Conservation (phyloP, 768 basidiomycete species). For the Lactarius tabidus region DNA sequence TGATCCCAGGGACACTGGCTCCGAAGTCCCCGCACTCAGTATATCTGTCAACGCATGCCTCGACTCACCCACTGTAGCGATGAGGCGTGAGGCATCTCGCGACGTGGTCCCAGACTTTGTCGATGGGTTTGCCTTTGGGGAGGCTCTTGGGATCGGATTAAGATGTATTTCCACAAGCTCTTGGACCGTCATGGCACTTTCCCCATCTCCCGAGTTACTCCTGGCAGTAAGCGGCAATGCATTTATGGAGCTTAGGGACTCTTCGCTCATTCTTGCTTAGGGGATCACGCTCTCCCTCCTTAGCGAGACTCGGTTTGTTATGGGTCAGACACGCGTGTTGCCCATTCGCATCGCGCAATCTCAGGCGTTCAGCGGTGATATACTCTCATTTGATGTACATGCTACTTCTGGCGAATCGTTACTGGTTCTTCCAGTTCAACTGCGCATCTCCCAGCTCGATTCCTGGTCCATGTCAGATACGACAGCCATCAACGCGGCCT, state of each 20-base stretch:
- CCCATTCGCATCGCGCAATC: constrained; percentile 49
- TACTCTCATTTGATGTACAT: constrained; percentile 39
- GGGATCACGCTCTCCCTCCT: constrained; percentile 6
- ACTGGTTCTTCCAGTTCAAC: constrained; percentile 33
- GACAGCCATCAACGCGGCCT: constrained; percentile 47
- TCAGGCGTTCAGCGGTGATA: constrained; percentile 35
- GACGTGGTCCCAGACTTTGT: constrained; percentile 66
- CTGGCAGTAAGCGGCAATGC: constrained; percentile 22
- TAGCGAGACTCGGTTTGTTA: constrained; percentile 3
- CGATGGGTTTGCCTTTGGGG: constrained; percentile 70
- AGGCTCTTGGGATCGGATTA: constrained; percentile 61
- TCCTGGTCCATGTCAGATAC: constrained; percentile 36
- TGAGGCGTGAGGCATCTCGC: constrained; percentile 47
- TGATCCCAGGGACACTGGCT: constrained; percentile 49
- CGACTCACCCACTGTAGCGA: constrained; percentile 31
- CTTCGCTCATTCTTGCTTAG: constrained; percentile 11
- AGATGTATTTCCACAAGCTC: constrained; percentile 43
- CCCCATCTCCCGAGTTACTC: constrained; percentile 21
- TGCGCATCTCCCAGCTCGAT: constrained; percentile 46
- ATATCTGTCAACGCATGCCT: constrained; percentile 45
- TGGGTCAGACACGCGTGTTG: constrained; percentile 40
- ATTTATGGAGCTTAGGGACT: neutral
- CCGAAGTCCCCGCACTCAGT: constrained; percentile 46
- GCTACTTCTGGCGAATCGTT: constrained; percentile 28
- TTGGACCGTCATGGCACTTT: constrained; percentile 47